Evolutionary conservation across 495 filamentous ascomycete genomes (phyloP).

Genomic region (Filosporella fistucella): DNA sequence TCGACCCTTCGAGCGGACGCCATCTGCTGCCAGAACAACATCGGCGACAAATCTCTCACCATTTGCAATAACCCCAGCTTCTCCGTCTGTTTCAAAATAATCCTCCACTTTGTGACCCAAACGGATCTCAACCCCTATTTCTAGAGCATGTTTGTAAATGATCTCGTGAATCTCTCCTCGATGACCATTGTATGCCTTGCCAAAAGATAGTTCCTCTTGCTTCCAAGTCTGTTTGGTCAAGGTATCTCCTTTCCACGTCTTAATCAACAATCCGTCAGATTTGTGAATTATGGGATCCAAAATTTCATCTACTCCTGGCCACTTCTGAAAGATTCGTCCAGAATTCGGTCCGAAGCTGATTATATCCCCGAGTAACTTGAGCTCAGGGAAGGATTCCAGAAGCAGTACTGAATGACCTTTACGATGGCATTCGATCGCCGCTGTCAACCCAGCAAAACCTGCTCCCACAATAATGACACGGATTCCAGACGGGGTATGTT

Average conservation of each 20-base stretch:
- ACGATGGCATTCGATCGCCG: constrained; percentile 57
- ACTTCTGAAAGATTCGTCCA: constrained; percentile 41
- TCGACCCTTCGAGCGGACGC: constrained; percentile 53
- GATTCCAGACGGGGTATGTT: constrained; percentile 41
- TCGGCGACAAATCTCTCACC: constrained; percentile 48
- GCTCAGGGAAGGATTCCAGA: constrained; percentile 44
- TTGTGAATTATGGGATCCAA: constrained; percentile 47
- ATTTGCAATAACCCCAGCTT: constrained; percentile 50
- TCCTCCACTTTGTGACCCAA: constrained; percentile 51
- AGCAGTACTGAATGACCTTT: constrained; percentile 56
- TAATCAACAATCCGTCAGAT: constrained; percentile 35
- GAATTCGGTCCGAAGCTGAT: constrained; percentile 48
- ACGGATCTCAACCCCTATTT: constrained; percentile 50
- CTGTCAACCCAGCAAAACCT: constrained; percentile 57
- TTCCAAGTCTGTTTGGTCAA: constrained; percentile 30
- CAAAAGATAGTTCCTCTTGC: constrained; percentile 35
- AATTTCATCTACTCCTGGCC: constrained; percentile 41
- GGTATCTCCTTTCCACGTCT: constrained; percentile 29
- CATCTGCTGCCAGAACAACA: constrained; percentile 60
- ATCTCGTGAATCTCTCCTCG: constrained; percentile 59
- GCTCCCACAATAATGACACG: constrained; percentile 54
- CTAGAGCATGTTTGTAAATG: constrained; percentile 50
- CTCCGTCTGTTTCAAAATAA: constrained; percentile 52
- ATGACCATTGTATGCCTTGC: constrained; percentile 53
- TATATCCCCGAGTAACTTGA: constrained; percentile 42